Evolutionary conservation across 228 moss, liverwort and hornwort species (phyloP), one percentile per base, ranked within the genome.

Genomic region (Sphagnum fallax): DNA sequence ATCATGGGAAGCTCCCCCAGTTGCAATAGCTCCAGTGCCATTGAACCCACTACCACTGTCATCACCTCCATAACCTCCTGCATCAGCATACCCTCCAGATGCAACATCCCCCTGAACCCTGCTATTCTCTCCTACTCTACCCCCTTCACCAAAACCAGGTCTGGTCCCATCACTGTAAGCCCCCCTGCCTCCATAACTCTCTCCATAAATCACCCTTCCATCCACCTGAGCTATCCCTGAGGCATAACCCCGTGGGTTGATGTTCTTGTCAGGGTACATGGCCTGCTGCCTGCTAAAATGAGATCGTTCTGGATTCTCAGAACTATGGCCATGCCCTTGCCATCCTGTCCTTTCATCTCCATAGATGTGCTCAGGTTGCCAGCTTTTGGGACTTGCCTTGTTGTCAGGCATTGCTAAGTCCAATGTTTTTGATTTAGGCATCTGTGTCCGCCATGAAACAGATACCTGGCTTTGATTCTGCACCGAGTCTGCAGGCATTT

Each of bases 301-400:
- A 32, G 32, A 32, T 32, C 32, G 32, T 32, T 32, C 32, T 32
- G 32, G 2, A 32, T 32, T 32, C 32, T 32, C 32, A 32, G 32
- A 32, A 32, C 32, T 32, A 32, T 32, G 32, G 32, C 32, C 32
- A 32, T 32, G 32, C 32, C 32, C 32, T 32, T 32, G 32, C 32
- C 76, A 74, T 52, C 83, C 87, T 70, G 51, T 16, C 8, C 51
- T 67, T 8, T 8, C 55, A 55, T 3, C 55, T 12, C 8, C 49
- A 32, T 75, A 78, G 7, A 67, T 50, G 6, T 83, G 50, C 58
- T 98, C 97, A 48, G 82, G 63, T 71, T 83, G 93, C 97, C 97
- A 91, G 52, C 97, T 82, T 16, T 81, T 85, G 55, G 87, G 85
- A 16, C 83, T 69, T 48, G 79, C 77, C 71, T 90, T 98, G 68